Evolutionary conservation across 331 rosid genomes (phyloP).

Genomic region (Saraca asoca): DNA sequence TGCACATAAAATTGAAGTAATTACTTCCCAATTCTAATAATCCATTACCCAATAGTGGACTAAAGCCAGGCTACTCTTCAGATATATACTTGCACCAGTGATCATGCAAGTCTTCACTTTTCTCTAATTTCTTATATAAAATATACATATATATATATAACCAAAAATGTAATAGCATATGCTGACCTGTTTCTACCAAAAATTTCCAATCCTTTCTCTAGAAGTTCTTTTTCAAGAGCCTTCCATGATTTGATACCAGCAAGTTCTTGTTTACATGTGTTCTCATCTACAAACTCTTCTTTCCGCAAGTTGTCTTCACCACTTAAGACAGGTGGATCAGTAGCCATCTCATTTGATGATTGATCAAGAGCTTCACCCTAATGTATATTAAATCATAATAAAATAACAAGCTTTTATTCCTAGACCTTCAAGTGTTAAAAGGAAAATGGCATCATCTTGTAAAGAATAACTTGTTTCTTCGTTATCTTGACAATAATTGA

Average conservation of each 20-base stretch:
- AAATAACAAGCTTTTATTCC: constrained; percentile 43
- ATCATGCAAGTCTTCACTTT: constrained; percentile 3
- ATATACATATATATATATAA: constrained; percentile 12
- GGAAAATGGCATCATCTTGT: constrained; percentile 43
- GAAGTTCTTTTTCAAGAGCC: constrained; percentile 80
- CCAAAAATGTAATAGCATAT: constrained; percentile 31
- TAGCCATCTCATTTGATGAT: constrained; percentile 58
- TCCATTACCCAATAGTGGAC: constrained; percentile 24
- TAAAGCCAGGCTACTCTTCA: constrained; percentile 17
- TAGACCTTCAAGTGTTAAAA: constrained; percentile 42
- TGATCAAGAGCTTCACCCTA: constrained; percentile 58
- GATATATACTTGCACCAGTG: constrained; percentile 12
- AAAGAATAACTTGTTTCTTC: constrained; percentile 51
- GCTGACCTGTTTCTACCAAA: constrained; percentile 93
- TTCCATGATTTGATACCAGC: constrained; percentile 76
- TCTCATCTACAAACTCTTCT: constrained; percentile 78
- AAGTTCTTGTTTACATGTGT: constrained; percentile 59
- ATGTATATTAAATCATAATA: constrained; percentile 40
- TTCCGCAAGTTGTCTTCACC: constrained; percentile 71
- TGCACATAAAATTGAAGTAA: constrained; percentile 9
- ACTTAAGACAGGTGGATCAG: constrained; percentile 56
- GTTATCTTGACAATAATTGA: constrained; percentile 47
- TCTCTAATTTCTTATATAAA: constrained; percentile 19
- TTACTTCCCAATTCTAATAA: constrained; percentile 27
- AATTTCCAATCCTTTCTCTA: constrained; percentile 87